Evolutionary conservation across 345 rosid species (phyloP).

Genomic region (Laguncularia racemosa): DNA sequence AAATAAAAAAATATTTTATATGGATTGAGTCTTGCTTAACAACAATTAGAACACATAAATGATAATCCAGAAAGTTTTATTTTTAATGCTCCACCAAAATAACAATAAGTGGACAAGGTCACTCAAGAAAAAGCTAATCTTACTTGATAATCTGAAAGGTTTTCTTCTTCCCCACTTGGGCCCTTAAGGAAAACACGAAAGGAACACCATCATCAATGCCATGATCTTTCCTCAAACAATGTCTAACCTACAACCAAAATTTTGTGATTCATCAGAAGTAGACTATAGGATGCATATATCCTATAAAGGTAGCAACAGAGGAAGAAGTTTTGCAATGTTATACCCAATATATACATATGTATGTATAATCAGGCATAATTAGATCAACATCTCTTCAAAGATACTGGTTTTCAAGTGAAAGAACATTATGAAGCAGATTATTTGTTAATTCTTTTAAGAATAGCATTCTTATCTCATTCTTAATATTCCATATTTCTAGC

Average conservation of each 20-base stretch:
- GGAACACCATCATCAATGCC: constrained; percentile 96
- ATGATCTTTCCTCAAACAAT: constrained; percentile 71
- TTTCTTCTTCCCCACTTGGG: constrained; percentile 74
- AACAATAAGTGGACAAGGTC: not conserved
- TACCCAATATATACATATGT: too few species aligned
- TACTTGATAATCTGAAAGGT: too few species aligned
- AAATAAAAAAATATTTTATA: not conserved
- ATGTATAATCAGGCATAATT: too few species aligned
- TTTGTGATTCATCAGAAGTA: constrained; percentile 5
- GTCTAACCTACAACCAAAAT: constrained; percentile 55
- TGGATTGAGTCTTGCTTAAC: too few species aligned
- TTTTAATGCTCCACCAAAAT: not conserved
- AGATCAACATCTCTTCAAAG: too few species aligned
- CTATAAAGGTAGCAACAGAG: too few species aligned
- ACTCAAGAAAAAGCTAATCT: constrained; percentile 9
- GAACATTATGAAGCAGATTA: too few species aligned
- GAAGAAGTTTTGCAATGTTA: too few species aligned
- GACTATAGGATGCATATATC: not conserved
- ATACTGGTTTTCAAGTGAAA: too few species aligned
- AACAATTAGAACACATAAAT: not conserved
- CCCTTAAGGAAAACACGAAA: constrained; percentile 79
- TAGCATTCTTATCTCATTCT: too few species aligned
- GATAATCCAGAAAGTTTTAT: not conserved
- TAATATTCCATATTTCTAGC: too few species aligned
- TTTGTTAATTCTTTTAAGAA: too few species aligned